phyloP scores from a whole-genome alignment of 2,329 filamentous ascomycete genomes.

The Aspergillus sp. region DNA sequence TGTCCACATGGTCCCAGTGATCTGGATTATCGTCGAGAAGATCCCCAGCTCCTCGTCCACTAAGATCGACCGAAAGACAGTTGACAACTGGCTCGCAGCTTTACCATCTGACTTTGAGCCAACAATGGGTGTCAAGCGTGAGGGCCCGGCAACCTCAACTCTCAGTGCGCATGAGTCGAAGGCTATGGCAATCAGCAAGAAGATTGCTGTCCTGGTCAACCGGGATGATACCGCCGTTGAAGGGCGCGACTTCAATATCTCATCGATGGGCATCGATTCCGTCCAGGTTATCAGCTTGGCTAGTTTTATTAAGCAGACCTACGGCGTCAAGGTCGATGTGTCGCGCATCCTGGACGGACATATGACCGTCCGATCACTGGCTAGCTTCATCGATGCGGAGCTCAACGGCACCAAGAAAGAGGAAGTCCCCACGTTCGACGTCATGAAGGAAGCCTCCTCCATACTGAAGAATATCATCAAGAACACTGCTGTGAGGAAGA shows the following conservation, averaged over 20 bases:
- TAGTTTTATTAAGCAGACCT: conserved; percentile 13
- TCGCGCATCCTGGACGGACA: conserved; percentile 12
- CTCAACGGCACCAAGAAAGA: conserved; percentile 5
- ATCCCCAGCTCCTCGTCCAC: conserved; percentile 24
- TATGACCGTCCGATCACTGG: conserved; percentile 11
- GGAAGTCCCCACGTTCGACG: conserved; percentile 6
- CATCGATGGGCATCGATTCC: conserved; percentile 11
- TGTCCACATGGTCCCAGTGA: conserved; percentile 36
- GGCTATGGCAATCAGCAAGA: conserved; percentile 9
- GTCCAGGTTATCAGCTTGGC: conserved; percentile 15
- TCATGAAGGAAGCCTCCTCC: conserved; percentile 9
- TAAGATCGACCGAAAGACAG: conserved; percentile 24
- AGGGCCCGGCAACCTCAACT: conserved; percentile 4
- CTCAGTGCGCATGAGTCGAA: conserved; percentile 9
- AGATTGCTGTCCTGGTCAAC: conserved; percentile 6
- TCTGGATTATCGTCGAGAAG: conserved; percentile 36
- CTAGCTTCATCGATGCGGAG: conserved; percentile 8
- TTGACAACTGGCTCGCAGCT: conserved; percentile 10
- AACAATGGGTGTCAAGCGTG: conserved; percentile 10
- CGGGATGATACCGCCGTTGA: conserved; percentile 3
- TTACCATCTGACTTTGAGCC: conserved; percentile 13
- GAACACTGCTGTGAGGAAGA: conserved; percentile 5
- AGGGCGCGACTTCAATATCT: conserved; percentile 10
- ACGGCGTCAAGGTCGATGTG: conserved; percentile 11
- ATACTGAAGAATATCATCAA: conserved; percentile 8